Conservation (phyloP, 2,329 filamentous ascomycete species). For the Aspergillus phoenicis region DNA sequence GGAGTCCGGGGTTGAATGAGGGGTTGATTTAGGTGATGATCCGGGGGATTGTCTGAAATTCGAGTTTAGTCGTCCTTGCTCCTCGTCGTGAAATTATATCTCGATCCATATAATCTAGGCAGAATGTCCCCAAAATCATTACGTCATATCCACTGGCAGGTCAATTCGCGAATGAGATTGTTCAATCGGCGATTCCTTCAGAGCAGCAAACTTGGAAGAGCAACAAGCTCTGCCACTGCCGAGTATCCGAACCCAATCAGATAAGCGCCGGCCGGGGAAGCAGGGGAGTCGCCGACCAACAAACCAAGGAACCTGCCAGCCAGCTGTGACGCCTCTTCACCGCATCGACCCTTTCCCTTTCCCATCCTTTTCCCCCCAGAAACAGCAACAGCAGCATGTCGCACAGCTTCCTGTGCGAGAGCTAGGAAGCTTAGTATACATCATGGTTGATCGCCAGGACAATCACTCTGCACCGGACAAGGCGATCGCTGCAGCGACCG, state of each 20-base stretch:
- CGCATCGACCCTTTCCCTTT: not conserved
- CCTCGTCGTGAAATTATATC: too few relatives aligned
- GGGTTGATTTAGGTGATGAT: not conserved
- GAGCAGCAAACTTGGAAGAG: not conserved
- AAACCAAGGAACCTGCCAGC: not conserved
- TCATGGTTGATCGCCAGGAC: not conserved
- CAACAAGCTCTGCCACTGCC: not conserved
- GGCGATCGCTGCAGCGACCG: not conserved
- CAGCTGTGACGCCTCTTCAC: not conserved
- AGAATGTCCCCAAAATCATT: too few relatives aligned
- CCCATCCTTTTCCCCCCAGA: too few relatives aligned
- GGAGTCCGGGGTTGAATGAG: not conserved
- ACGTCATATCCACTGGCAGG: too few relatives aligned
- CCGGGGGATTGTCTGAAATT: too few relatives aligned
- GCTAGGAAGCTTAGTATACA: not conserved
- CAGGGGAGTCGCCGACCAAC: not conserved
- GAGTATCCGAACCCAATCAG: not conserved
- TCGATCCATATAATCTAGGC: too few relatives aligned
- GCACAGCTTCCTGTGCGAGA: not conserved
- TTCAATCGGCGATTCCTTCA: too few relatives aligned
- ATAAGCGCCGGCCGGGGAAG: not conserved
- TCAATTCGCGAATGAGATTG: too few relatives aligned
- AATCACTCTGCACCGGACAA: not conserved
- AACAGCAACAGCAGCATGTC: not conserved
- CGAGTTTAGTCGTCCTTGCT: too few relatives aligned